Evolutionary conservation across 2,329 filamentous ascomycete genomes (phyloP), one percentile per base, ranked within the genome.

Genomic region (Diaporthe helianthi): DNA sequence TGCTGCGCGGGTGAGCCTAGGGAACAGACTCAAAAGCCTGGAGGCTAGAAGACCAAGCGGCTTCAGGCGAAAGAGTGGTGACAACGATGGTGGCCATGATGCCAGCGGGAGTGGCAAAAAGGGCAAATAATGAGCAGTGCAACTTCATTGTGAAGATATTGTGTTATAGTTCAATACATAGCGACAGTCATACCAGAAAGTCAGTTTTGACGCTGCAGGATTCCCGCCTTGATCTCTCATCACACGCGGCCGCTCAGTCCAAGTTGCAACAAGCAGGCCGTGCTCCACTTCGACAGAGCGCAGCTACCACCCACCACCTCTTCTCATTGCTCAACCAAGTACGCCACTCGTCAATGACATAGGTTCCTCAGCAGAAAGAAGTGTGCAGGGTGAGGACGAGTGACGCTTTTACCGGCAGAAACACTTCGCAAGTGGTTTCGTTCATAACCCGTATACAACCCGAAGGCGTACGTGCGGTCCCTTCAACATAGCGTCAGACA

Each of bases 1-100:
- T 5, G 80, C 81, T 52, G 83, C 85, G 12, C 79, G 80, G 65
- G 76, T 87, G 73, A 87, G 83, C 65, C 77, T 87, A 47, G 84
- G 84, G 6, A 83, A 81, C 71, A 80, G 85, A 73, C 75, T 88
- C 26, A 84, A 82, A 74, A 85, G 64, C 12, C 44, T 71, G 2
- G 70, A 71, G 3, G 60, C 69, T 17, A 60, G 29, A 38, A 47
- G 69, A 36, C 69, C 69, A 17, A 26, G 22, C 15, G 22, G 49
- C 15, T 26, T 69, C 38, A 61, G 58, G 24, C 64, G 60, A 47
- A 65, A 47, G 47, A 66, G 53, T 54, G 53, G 47, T 24, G 69
- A 53, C 8, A 38, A 68, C 33, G 29, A 36, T 7, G 54, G 36
- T 46, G 47, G 58, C 4, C 53, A 52, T 24, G 55, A 17, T 31